These are phyloP conservation scores for Mycena floridula DNA, from an alignment of 768 basidiomycete genomes.

Conservation along the genomic window DNA sequence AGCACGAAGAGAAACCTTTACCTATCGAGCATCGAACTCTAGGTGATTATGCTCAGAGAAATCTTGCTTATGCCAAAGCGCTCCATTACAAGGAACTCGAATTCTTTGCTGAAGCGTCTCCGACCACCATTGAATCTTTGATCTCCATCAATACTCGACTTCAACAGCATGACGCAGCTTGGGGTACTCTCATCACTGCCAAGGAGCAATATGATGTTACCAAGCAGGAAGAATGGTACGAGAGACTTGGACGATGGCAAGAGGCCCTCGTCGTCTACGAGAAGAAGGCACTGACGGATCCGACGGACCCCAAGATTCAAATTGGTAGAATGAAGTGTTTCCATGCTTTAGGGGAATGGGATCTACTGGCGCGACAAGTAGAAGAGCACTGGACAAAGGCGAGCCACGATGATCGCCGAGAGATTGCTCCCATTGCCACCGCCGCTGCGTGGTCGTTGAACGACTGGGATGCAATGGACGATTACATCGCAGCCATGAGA, in stretches of 20 bases:
- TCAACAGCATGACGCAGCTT: conserved; percentile 96
- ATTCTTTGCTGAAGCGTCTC: conserved; percentile 88
- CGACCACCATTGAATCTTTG: conserved; percentile 86
- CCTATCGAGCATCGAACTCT: conserved; percentile 91
- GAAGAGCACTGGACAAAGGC: conserved; percentile 85
- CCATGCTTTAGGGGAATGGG: conserved; percentile 98
- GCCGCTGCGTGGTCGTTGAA: conserved; percentile 95
- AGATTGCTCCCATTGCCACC: conserved; percentile 95
- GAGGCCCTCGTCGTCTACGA: conserved; percentile 87
- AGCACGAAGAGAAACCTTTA: conserved; percentile 93
- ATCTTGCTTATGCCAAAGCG: conserved; percentile 94
- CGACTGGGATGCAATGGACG: conserved; percentile 98
- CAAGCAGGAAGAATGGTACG: conserved; percentile 98
- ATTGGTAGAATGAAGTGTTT: conserved; percentile 93
- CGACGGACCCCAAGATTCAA: conserved; percentile 67
- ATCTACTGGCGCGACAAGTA: conserved; percentile 78
- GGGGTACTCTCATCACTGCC: conserved; percentile 91
- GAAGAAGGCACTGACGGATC: conserved; percentile 68
- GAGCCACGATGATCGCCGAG: conserved; percentile 74
- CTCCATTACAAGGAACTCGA: conserved; percentile 98
- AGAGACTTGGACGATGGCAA: conserved; percentile 93
- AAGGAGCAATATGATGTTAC: conserved; percentile 85
- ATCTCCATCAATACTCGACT: conserved; percentile 96
- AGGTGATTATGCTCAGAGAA: conserved; percentile 89
- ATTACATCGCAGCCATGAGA: conserved; percentile 92